Evolutionary conservation across 2,329 filamentous ascomycete species (phyloP).

Genomic region (Allantophomopsis lycopodina): DNA sequence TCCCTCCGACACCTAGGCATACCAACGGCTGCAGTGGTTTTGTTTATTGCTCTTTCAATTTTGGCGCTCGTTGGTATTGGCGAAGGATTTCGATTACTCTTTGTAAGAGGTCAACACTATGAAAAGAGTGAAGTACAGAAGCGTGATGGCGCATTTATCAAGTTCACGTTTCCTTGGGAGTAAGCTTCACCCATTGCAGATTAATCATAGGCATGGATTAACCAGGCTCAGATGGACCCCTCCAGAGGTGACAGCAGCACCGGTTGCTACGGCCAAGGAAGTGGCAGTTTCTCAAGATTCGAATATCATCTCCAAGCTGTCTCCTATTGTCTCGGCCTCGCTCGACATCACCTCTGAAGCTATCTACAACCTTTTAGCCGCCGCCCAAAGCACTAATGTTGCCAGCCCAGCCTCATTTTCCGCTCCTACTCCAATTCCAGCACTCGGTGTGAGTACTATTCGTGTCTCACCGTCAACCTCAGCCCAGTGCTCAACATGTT

Average conservation of each 20-base stretch:
- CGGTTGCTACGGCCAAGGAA: neutral
- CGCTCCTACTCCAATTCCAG: no score
- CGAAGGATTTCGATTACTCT: conserved; percentile 10
- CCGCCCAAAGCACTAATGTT: no score
- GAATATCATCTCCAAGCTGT: no score
- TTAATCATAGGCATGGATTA: neutral
- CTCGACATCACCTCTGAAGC: no score
- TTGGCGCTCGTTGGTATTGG: conserved; percentile 11
- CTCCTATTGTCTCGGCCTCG: no score
- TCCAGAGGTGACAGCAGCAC: neutral
- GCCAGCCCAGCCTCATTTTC: no score
- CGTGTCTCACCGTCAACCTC: no score
- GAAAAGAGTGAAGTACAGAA: conserved; percentile 1
- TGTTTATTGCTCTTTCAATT: conserved; percentile 10
- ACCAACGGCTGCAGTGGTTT: conserved; percentile 4
- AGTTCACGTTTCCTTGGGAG: conserved; percentile 8
- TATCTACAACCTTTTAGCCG: no score
- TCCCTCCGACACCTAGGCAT: neutral
- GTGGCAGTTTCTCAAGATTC: neutral
- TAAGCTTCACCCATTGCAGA: conserved; percentile 1
- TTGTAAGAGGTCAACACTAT: conserved; percentile 1
- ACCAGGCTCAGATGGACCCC: neutral
- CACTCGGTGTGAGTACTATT: no score
- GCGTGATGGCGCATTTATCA: conserved; percentile 6
- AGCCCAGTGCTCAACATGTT: no score